Base-by-base conservation (phyloP, 164 flowering plant genomes). In the Buxus sempervirens region DNA sequence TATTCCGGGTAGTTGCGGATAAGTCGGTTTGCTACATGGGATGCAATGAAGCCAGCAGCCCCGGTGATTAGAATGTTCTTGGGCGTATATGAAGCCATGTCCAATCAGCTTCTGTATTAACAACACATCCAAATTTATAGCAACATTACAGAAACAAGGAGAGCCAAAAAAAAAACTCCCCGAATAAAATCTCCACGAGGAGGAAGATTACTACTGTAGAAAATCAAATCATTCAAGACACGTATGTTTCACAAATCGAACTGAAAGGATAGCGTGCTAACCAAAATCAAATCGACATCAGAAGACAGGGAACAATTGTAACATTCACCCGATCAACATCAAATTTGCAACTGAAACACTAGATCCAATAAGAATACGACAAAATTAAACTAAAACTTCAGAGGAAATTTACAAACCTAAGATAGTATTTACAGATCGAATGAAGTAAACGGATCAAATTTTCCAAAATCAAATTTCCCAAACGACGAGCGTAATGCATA, bases 31-130 rank as follows among this genome's bases (percentile, higher is more conserved):
- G 83, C 82, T 42, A 88, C 90, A 85, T 88, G 90, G 68, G 89
- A 88, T 4, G 90, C 93, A 67, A 88, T 88, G 77, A 88, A 88
- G 23, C 93, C 93, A 62, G 93, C 93, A 68, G 93, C 93, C 64
- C 93, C 93, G 24, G 93, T 88, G 36, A 88, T 81, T 28, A 88
- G 86, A 67, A 88, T 86, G 78, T 86, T 88, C 77, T 85, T 85
- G 0, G 93, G 93, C 0, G 80, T 80, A 70, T 86, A 79, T 0
- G 76, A 22, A 62, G 72, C 51, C 72, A 69, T 69, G 18, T 67
- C 57, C 54, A 41, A 62, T 4, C 20, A 62, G 54, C 54, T 62
- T 23, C 36, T 24, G 19, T 18, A 42, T 9, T 22, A 7, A 20
- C 15, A n/a, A n/a, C n/a, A n/a, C n/a, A n/a, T n/a, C n/a, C n/a